Conservation (phyloP, 2,329 filamentous ascomycete genomes). For the Lasiodiplodia hormozganensis region DNA sequence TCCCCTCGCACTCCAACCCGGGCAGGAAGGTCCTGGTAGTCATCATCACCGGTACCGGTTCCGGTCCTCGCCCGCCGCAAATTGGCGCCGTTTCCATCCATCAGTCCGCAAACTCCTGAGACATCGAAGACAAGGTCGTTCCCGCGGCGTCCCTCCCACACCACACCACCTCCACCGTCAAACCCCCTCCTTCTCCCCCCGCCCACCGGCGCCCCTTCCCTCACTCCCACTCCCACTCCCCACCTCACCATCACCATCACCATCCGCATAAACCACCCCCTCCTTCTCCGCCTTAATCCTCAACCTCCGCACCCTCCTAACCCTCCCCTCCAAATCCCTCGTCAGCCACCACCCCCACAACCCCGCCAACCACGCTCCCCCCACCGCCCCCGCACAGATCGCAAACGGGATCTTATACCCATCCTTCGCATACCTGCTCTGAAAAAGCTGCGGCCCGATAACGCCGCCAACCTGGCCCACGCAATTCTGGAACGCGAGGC, state of each 20-base stretch:
- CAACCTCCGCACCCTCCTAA: conserved; percentile 37
- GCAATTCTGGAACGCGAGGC: conserved; percentile 52
- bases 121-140: too few relatives aligned
- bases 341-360: conserved; percentile 53
- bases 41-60: too few relatives aligned
- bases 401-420: conserved; percentile 49
- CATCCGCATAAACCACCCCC: conserved; percentile 29
- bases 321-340: conserved; percentile 50
- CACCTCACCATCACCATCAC: not conserved
- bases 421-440: conserved; percentile 50
- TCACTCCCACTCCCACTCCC: not conserved
- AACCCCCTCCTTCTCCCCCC: not conserved
- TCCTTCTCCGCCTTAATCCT: conserved; percentile 34
- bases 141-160: too few relatives aligned
- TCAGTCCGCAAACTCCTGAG: too few relatives aligned
- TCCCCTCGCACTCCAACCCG: too few relatives aligned
- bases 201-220: conserved; percentile 1
- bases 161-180: not conserved
- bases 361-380: conserved; percentile 43
- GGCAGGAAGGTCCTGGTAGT: too few relatives aligned
- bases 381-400: conserved; percentile 47
- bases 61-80: too few relatives aligned
- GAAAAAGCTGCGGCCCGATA: conserved; percentile 54
- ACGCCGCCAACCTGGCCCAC: conserved; percentile 56
- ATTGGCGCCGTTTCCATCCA: too few relatives aligned